Base-by-base conservation (phyloP, 768 basidiomycete species). In the Krasilnikovozyma curviuscula region DNA sequence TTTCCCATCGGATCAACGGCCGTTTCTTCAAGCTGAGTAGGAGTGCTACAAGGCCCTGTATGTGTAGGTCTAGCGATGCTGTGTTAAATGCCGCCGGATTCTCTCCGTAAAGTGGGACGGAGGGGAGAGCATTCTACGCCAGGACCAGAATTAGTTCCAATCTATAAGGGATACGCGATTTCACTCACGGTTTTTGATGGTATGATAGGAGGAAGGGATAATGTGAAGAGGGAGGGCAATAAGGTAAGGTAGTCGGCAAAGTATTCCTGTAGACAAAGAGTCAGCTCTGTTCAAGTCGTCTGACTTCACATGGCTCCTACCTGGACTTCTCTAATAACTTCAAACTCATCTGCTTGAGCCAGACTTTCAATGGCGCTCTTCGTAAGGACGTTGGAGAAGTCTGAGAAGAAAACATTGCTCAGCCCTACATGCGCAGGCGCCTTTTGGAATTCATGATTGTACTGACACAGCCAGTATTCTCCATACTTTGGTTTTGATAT, bases 401-500 rank as follows among this genome's bases (percentile, higher is more conserved):
- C 91, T 97, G 52, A 3, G 10, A 19, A 8, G 7, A 25, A 18
- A 8, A 10, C 16, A 25, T 44, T 16, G 42, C 29, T 13, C 29
- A 44, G 24, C 23, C 40, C 16, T 16, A 10, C 30, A 3, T 18
- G 39, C 6, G 23, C 29, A 9, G 3, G 18, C 2, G 49, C 8
- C 10, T 10, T 3, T 12, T 4, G 24, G 3, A 43, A 40, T 46
- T 39, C 39, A 25, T 32, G 35, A 67, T 73, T 69, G 73, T 70
- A 85, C 91, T 81, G 75, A 97, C 91, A 98, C 62, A 98, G 69
- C 72, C 91, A 97, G 68, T 98, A 98, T 68, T 88, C 86, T 63
- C 88, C 88, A 59, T 97, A 98, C 66, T 81, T 81, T 9, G 89
- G 91, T 59, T 85, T 81, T 31, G 71, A 72, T 29, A 98, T 70